Conservation (phyloP, 2,329 filamentous ascomycete species). For the Laburnicola sp. region DNA sequence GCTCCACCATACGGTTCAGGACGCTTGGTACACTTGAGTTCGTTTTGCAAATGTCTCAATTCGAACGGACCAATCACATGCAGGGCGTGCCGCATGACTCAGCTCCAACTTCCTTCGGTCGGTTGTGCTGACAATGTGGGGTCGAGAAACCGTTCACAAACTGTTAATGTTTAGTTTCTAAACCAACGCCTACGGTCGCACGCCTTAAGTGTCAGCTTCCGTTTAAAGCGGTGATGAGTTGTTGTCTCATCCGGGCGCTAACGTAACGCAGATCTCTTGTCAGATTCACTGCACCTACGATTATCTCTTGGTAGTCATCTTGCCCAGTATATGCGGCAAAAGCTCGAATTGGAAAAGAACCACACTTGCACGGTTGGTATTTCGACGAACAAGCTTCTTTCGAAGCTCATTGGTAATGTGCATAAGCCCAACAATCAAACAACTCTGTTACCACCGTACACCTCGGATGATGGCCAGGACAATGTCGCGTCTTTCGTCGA, state of each 20-base stretch:
- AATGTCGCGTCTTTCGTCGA: constrained; percentile 74
- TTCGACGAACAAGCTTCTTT: constrained; percentile 81
- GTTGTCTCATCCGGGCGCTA: constrained; percentile 15
- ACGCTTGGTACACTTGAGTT: neutral
- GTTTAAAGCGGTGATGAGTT: neutral
- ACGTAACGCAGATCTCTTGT: constrained; percentile 21
- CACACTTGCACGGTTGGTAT: constrained; percentile 89
- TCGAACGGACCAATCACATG: neutral
- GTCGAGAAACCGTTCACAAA: neutral
- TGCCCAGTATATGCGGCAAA: constrained; percentile 70
- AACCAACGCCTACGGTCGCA: neutral
- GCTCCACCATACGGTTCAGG: neutral
- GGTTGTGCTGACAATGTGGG: neutral
- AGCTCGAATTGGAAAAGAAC: constrained; percentile 73
- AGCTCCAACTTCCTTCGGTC: neutral
- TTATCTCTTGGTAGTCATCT: constrained; percentile 80
- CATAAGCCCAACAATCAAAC: constrained; percentile 91
- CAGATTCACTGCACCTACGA: constrained; percentile 56
- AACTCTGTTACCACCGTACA: constrained; percentile 70
- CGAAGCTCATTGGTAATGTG: constrained; percentile 80
- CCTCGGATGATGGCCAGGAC: constrained; percentile 31
- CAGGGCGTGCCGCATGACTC: neutral
- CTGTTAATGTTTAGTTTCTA: neutral
- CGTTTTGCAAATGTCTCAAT: neutral
- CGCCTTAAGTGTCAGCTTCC: constrained; percentile 3